Base-by-base conservation (phyloP, 192 early-diverging fungal genomes). In the Backusella macrospora region DNA sequence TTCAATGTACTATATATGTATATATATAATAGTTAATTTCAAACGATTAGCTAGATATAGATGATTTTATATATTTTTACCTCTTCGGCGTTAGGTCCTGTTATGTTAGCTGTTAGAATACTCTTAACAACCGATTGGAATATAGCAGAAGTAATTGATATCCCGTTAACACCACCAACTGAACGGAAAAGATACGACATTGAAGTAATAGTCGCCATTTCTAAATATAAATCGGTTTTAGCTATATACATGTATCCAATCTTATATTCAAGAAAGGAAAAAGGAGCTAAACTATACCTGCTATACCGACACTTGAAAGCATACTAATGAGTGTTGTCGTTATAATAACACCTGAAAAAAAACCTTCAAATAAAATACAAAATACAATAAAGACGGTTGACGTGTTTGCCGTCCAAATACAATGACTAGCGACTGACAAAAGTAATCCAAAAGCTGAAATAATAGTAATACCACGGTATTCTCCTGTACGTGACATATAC, bases 161-260 rank as follows among this genome's bases (percentile, higher is more conserved):
- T 70, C 64, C 86, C 86, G 71, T 89, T 76, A 18, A 87, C 86
- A 65, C 83, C 78, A n/a, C 89, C 88, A 45, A 84, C 74, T 34
- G 72, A 73, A 46, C 83, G 79, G 39, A 86, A 72, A 59, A 90
- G 81, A 68, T 83, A 81, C 16, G 82, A 82, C 7, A 84, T 78
- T 8, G 83, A 77, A 18, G 86, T 85, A 15, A 83, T 80, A 0
- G 80, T 81, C 59, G 86, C 86, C 70, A 87, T 83, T 69, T 88
- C 85, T 77, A 73, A 4, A 49, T 66, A 34, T 43, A 62, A 38
- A 66, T 21, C 18, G 26, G 7, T 59, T 12, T 62, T 47, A 18
- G 15, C 26, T 23, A 13, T 18, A 12, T 26, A 0, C 26, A 9
- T 59, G 13, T 26, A 59, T 12, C n/a, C 9, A 52, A 52, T 18